These are phyloP conservation scores for Lactarius hatsudake DNA, from an alignment of 768 basidiomycete species.

Conservation along the genomic window DNA sequence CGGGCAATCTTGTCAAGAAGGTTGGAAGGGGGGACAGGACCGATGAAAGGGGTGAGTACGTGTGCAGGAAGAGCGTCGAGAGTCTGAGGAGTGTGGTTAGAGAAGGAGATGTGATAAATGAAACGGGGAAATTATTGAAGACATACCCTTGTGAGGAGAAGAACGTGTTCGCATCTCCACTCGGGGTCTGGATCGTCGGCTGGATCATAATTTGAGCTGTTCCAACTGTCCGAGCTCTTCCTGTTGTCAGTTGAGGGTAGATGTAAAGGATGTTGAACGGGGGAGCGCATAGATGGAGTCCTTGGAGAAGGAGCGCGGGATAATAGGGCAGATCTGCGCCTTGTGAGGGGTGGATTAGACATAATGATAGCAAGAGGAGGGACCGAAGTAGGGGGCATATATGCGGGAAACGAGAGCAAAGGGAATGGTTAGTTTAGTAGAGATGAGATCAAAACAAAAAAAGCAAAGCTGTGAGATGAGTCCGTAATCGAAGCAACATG, in stretches of 20 bases:
- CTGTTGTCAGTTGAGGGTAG: conserved; percentile 48
- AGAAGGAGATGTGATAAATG: conserved; percentile 19
- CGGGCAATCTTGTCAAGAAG: conserved; percentile 85
- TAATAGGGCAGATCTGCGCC: conserved; percentile 48
- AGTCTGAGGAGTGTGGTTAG: conserved; percentile 45
- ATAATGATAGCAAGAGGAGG: conserved; percentile 60
- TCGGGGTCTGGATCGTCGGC: conserved; percentile 63
- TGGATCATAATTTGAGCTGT: conserved; percentile 68
- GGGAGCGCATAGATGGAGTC: conserved; percentile 61
- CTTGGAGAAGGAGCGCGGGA: conserved; percentile 44
- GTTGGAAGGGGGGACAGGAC: conserved; percentile 79
- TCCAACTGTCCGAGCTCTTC: conserved; percentile 83
- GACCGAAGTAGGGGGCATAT: conserved; percentile 42
- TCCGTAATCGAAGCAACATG: not conserved
- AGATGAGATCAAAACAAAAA: conserved; percentile 13
- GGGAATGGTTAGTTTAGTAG: conserved; percentile 26
- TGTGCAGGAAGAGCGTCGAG: conserved; percentile 80
- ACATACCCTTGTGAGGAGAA: conserved; percentile 64
- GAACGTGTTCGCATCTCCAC: conserved; percentile 73
- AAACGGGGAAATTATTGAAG: conserved; percentile 11
- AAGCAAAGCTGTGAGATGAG: conserved; percentile 11
- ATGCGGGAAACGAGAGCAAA: conserved; percentile 30
- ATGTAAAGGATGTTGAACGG: conserved; percentile 51
- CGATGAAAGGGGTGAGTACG: conserved; percentile 84
- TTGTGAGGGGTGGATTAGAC: conserved; percentile 55